Conservation (phyloP, 1,284 basidiomycete species). For the Puccinia triticina region DNA sequence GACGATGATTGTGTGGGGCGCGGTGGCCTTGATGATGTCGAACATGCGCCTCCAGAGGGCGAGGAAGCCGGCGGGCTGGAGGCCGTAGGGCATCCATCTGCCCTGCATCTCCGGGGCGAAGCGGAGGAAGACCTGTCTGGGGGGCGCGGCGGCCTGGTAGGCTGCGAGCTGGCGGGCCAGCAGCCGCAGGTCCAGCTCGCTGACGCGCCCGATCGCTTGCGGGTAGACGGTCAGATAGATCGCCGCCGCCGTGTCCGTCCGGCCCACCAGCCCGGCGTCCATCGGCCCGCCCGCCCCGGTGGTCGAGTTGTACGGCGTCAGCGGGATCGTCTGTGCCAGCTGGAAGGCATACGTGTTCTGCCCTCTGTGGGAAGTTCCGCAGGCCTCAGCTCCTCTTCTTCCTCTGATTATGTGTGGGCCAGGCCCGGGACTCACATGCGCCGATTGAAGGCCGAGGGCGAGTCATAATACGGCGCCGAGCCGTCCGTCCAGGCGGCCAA, state of each 20-base stretch:
- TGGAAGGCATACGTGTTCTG: conserved; percentile 57
- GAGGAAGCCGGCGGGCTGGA: conserved; percentile 56
- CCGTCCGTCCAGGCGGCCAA: conserved; percentile 23
- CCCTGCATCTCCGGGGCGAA: conserved; percentile 60
- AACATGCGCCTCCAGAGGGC: conserved; percentile 56
- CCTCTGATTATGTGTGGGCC: not conserved
- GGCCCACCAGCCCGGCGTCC: conserved; percentile 55
- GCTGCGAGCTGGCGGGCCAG: conserved; percentile 57
- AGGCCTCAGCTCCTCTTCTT: not conserved
- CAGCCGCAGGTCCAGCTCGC: conserved; percentile 54
- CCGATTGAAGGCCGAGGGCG: not conserved
- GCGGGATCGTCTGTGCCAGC: conserved; percentile 57
- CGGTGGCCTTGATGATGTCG: conserved; percentile 55
- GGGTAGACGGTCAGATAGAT: conserved; percentile 60
- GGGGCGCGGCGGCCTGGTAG: conserved; percentile 51
- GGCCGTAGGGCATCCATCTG: conserved; percentile 57
- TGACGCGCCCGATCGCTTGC: conserved; percentile 53
- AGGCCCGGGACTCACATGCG: conserved; percentile 25
- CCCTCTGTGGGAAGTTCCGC: not conserved
- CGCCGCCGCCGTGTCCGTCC: conserved; percentile 57
- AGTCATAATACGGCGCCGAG: conserved; percentile 15
- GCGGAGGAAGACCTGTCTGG: conserved; percentile 57
- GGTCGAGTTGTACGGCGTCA: conserved; percentile 55
- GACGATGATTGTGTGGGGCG: conserved; percentile 57
- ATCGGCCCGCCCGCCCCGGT: conserved; percentile 55